Evolutionary conservation across 164 flowering plant genomes (phyloP).

Genomic region (Berberis vulgaris): DNA sequence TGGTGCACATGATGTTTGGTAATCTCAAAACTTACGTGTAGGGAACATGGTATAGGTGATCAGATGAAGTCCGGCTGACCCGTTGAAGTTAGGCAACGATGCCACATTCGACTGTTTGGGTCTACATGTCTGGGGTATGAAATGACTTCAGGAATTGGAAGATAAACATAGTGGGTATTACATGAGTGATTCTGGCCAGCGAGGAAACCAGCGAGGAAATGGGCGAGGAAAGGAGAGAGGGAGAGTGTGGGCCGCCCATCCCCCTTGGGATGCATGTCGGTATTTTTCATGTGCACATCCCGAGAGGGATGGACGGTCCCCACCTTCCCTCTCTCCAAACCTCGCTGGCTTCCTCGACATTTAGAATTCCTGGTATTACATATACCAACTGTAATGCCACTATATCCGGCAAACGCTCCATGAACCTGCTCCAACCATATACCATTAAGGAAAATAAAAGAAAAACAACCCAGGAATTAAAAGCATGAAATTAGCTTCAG

Average conservation of each 20-base stretch:
- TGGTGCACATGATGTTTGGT: neutral
- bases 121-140: constrained; percentile 57
- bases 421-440: constrained; percentile 56
- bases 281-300: too few species aligned
- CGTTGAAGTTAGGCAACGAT: constrained; percentile 84
- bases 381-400: constrained; percentile 86
- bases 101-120: constrained; percentile 98
- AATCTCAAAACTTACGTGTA: neutral
- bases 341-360: too few species aligned
- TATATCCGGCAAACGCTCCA: constrained; percentile 93
- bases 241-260: too few species aligned
- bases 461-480: too few species aligned
- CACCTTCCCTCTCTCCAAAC: too few species aligned
- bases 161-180: constrained; percentile 88
- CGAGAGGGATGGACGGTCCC: too few species aligned
- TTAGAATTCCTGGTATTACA: too few species aligned
- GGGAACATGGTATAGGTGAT: constrained; percentile 3
- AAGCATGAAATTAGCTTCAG: too few species aligned
- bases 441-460: neutral
- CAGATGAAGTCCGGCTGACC: constrained; percentile 72
- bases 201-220: too few species aligned
- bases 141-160: constrained; percentile 90
- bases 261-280: too few species aligned
- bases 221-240: too few species aligned
- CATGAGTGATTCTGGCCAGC: too few species aligned